Base-by-base conservation (phyloP, 2,329 filamentous ascomycete species). In the Fusarium aywerte region DNA sequence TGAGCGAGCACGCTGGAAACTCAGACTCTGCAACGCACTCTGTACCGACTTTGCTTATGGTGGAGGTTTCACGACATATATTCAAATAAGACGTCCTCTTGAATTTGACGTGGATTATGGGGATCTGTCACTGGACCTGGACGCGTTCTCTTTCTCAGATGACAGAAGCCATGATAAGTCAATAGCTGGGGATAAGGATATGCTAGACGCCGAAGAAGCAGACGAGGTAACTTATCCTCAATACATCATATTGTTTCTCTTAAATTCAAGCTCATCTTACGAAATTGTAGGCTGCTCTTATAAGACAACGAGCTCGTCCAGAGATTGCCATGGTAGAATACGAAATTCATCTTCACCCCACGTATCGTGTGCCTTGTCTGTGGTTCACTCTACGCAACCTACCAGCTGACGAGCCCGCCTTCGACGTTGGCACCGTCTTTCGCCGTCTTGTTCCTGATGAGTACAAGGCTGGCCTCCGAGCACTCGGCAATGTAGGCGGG, bases 301-400 rank as follows among this genome's bases (percentile, higher is more conserved):
- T 74, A 29, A 79, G 71, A 49, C 71, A 72, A 18, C 67, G 69
- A 29, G 65, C 72, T 42, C 71, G 66, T 45, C 73, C 75, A 58
- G 79, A 78, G 61, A 75, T 76, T 65, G 80, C 80, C 55, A 80
- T 83, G 71, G 87, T 92, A 68, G 84, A 85, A 62, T 94, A 93
- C 79, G 89, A 93, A 76, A 87, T 94, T 71, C 85, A 92, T 73
- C 83, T 91, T 62, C 92, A 93, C 71, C 87, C 89, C 55, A 91
- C 89, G 57, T 95, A 94, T 78, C 85, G 85, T 63, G 86, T 90
- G 43, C 92, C 92, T 10, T 91, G 91, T 60, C 82, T 94, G 56
- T 94, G 91, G 86, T 93, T 95, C 80, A 86, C 82, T 53, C 78
- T 93, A 71, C 85, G 87, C 68, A 83, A 85, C 61, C 79, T 88